Base-by-base conservation (phyloP, 805 yeast species). In the Citeromyces matritensis region DNA sequence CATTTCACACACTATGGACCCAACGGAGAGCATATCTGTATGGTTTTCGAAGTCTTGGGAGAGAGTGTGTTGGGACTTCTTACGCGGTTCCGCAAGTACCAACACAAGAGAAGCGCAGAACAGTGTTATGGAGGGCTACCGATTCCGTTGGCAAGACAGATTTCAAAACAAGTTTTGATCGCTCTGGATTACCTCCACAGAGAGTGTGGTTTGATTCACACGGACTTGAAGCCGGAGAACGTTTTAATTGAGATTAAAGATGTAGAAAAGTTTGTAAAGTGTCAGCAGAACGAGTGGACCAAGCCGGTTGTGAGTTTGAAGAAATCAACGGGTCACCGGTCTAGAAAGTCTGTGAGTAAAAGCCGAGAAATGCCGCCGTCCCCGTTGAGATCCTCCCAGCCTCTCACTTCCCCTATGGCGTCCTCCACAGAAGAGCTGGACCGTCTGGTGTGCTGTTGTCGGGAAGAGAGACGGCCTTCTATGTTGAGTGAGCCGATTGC, bases 221-320 rank as follows among this genome's bases (percentile, higher is more conserved):
- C 86, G 9, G 86, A 78, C 47, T 59, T 79, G 31, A 79, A 79
- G 49, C 85, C 86, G 2, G 86, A 78, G 44, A 80, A 80, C 51
- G 65, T 73, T 3, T 48, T 69, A 27, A 59, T 69, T 27, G 72
- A 67, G 39, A 65, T 73, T 23, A 58, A 61, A 33, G 69, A 70
- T 39, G 71, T 69, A 30, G 71, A 68, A 38, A 60, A 56, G 36
- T 57, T 72, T 30, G 65, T 72, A 27, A 49, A 55, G 29, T 40
- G 36, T 15, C 17, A 15, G 15, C 29, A 9, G 14, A 13, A n/a
- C 15, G 15, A 13, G 6, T 14, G 17, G 29, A 27, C 15, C 5
- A 25, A 13, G 27, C 27, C 27, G 5, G 27, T 25, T 5, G 27
- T 13, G 5, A 25, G 14, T 11, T 5, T 17, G 21, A 17, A 17